Evolutionary conservation across 805 yeast species (phyloP).

Genomic region (Babjeviella inositovora): DNA sequence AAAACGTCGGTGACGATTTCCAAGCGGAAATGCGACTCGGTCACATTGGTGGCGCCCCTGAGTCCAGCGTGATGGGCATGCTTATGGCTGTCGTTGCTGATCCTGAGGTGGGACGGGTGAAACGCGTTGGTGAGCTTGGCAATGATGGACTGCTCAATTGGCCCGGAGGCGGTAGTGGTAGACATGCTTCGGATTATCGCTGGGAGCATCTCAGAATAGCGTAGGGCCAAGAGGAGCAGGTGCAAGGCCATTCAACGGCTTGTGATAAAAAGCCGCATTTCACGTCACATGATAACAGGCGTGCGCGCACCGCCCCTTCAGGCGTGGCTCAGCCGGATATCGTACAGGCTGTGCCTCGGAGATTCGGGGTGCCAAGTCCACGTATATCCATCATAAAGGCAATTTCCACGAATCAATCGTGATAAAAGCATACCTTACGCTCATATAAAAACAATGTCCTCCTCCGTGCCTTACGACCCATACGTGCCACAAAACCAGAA

Average conservation of each 20-base stretch:
- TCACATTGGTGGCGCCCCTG: conserved; percentile 50
- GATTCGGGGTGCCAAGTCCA: too few relatives aligned
- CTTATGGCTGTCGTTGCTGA: conserved; percentile 72
- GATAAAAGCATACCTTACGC: too few relatives aligned
- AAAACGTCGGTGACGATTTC: conserved; percentile 60
- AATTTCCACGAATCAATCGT: too few relatives aligned
- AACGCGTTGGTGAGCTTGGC: conserved; percentile 21
- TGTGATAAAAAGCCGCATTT: too few relatives aligned
- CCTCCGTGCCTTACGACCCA: conserved; percentile 77
- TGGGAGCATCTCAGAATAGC: too few relatives aligned
- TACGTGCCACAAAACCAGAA: conserved; percentile 55
- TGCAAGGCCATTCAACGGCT: too few relatives aligned
- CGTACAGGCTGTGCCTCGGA: too few relatives aligned
- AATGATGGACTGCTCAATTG: conserved; percentile 32
- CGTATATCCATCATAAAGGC: too few relatives aligned
- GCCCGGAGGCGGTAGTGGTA: conserved; percentile 12
- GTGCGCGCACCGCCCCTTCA: too few relatives aligned
- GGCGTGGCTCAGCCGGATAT: too few relatives aligned
- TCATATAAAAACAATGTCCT: conserved; percentile 51
- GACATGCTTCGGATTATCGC: neutral
- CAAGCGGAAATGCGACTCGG: conserved; percentile 74
- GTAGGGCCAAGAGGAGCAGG: too few relatives aligned
- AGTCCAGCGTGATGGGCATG: conserved; percentile 82
- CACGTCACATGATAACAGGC: too few relatives aligned
- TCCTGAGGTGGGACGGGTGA: conserved; percentile 27